Evolutionary conservation across 75 land plant genomes (phyloP), one percentile per base, ranked within the genome.

Genomic region (Adiantum capillusveneris): DNA sequence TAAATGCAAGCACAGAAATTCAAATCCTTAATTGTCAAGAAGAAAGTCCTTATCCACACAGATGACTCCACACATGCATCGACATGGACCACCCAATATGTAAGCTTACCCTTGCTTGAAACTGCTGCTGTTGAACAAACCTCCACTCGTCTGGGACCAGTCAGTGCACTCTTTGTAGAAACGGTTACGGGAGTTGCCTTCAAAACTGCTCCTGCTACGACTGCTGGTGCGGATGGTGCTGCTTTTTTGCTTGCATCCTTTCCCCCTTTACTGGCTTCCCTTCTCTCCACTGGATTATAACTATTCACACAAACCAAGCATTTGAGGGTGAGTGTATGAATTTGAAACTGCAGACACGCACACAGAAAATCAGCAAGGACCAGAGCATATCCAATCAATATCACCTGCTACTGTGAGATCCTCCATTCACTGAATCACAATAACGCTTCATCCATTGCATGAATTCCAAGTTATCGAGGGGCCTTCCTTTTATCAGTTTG

Each of bases 211-310:
- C 74, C 77, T 45, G 42, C 25, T 42, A 75, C 58, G 31, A 63
- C 58, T 31, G 60, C 25, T 16, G 63, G 29, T 3, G 74, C 81
- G 42, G 67, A 44, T 17, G 65, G 1, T 25, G 68, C 63, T 29
- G 56, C 60, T 34, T 72, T 90, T 58, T 83, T 84, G 65, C 62
- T 82, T 25, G 53, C 80, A 31, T 88, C 86, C 36, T 75, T 88
- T 19, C 86, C 88, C 44, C 97, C 97, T 70, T 88, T 91, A 60
- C 71, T 65, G 48, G 75, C 29, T 43, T 88, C 97, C 44, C 97
- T 76, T 62, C 97, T 77, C 63, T 91, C 97, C 53, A 89, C 25
- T 11, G 93, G 63, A 75, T 91, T 91, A 66, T 91, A 91, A 53
- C 94, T 88, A 69, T 2, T 6, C 2, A 20, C 3, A 46, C 14